Percentiles rank a stretch among this genome's conserved stretches.
Evolutionary conservation across 768 basidiomycete genomes (phyloP).

Genomic region (Cantharellus anzutake): DNA sequence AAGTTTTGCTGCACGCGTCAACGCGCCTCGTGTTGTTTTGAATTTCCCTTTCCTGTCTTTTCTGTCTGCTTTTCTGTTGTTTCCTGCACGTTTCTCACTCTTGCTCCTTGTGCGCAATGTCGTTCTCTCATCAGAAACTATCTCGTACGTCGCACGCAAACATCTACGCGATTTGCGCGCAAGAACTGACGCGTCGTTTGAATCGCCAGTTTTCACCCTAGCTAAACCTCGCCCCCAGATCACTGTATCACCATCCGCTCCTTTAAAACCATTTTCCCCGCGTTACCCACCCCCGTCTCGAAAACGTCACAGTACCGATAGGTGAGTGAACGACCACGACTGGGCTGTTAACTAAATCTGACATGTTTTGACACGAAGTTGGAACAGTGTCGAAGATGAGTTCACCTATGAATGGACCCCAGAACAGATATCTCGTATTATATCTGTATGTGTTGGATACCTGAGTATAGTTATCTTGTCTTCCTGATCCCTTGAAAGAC

Average conservation of each 20-base stretch:
- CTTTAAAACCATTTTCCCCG: not conserved
- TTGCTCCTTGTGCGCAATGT: not conserved
- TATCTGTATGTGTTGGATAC: not conserved
- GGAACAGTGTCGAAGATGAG: constrained; percentile 2
- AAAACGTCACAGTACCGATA: not conserved
- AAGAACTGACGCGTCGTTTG: not conserved
- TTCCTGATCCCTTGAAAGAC: constrained; percentile 27
- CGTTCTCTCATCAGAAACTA: not conserved
- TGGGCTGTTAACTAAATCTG: too few species aligned
- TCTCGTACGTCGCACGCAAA: not conserved
- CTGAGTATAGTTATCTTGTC: not conserved
- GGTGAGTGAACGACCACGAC: not conserved
- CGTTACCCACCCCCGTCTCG: not conserved
- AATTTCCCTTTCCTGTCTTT: not conserved
- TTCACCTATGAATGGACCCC: not conserved
- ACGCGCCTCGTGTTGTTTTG: not conserved
- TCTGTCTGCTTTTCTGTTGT: not conserved
- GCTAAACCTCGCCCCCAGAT: not conserved
- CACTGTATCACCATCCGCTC: not conserved
- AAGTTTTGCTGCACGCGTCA: too few species aligned
- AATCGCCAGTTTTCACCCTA: not conserved
- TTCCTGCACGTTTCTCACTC: not conserved
- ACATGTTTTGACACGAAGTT: not conserved
- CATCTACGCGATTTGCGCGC: not conserved
- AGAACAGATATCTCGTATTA: not conserved